Evolutionary conservation across 2,329 filamentous ascomycete species (phyloP), one percentile per base, ranked within the genome.

Genomic region (Alternaria sp.): DNA sequence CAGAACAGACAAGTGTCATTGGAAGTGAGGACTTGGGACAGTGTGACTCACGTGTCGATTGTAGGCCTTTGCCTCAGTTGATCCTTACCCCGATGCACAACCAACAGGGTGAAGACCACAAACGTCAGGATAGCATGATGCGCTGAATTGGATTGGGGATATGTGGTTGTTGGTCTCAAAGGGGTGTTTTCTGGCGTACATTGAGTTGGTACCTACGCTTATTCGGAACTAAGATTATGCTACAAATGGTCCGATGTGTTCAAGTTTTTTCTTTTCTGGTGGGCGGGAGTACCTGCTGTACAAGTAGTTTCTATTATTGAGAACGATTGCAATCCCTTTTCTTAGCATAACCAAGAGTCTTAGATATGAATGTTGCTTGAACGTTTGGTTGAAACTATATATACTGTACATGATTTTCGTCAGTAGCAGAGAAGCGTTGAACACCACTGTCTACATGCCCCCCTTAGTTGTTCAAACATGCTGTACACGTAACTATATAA

Each of bases 401-500:
- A 11, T 44, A 54, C 32, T 28, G 26, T 54, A 44, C 52, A 54
- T 52, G 49, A 40, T n/a, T 36, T 54, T 54, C 32, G 21, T 40
- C 32, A 54, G 36, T 44, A 44, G 52, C 52, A 44, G 52, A 26
- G 44, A 47, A 55, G 23, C 19, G 25, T 44, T 40, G 19, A 57
- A 46, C 43, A 17, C 25, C 23, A 30, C 23, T 50, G 21, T 26
- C 46, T 25, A 47, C 7, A 54, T 23, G 17, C 26, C 15, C 25
- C n/a, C 43, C 28, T 13, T 19, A 3, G 15, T 40, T 40, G 10
- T 23, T 25, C 51, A 36, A 28, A 23, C 23, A 46, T 61, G 59
- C 36, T 57, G 45, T 57, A 28, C 28, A 56, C 25, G 52, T 26
- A 61, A 51, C 36, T 40, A 40, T 64, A 62, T 54, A 58, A 44